Conservation (phyloP, 1,284 basidiomycete species). For the Cryptococcus deneoformans region DNA sequence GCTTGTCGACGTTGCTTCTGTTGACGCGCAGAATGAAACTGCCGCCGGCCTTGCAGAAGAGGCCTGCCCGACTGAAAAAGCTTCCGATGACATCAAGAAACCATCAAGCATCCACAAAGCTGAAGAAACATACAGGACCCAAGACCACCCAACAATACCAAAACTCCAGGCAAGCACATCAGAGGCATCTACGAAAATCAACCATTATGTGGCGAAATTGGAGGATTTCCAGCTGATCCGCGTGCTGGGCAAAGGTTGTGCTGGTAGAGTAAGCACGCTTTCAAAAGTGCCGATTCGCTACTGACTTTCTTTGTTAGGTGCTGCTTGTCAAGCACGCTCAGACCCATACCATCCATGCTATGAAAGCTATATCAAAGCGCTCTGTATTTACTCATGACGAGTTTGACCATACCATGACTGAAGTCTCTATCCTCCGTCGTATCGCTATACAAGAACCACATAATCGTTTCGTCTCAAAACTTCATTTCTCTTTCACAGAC, state of each 20-base stretch:
- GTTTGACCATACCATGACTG: slow-evolving; percentile 89
- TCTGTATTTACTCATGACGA: slow-evolving; percentile 95
- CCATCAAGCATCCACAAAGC: neutral
- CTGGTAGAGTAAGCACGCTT: slow-evolving; percentile 64
- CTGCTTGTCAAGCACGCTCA: slow-evolving; percentile 76
- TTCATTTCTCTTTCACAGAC: slow-evolving; percentile 96
- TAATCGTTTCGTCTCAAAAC: slow-evolving; percentile 89
- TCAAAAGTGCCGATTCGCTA: no score
- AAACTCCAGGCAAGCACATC: neutral
- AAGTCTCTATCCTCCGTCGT: slow-evolving; percentile 86
- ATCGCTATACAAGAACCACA: slow-evolving; percentile 66
- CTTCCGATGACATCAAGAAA: neutral
- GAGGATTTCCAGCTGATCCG: slow-evolving; percentile 96
- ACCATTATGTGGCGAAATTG: slow-evolving; percentile 56
- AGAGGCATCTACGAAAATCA: neutral
- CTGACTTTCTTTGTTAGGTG: slow-evolving; percentile 51
- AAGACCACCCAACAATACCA: neutral
- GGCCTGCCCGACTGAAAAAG: neutral
- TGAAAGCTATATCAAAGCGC: slow-evolving; percentile 95
- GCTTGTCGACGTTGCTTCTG: neutral
- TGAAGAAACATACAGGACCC: neutral
- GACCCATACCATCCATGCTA: slow-evolving; percentile 71
- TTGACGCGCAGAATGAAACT: neutral
- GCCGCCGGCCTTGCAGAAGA: neutral
- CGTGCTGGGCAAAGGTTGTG: slow-evolving; percentile 93